These are phyloP conservation scores for Crithidia acanthocephali DNA, from an alignment of 208 protist genomes.

Conservation along the genomic window DNA sequence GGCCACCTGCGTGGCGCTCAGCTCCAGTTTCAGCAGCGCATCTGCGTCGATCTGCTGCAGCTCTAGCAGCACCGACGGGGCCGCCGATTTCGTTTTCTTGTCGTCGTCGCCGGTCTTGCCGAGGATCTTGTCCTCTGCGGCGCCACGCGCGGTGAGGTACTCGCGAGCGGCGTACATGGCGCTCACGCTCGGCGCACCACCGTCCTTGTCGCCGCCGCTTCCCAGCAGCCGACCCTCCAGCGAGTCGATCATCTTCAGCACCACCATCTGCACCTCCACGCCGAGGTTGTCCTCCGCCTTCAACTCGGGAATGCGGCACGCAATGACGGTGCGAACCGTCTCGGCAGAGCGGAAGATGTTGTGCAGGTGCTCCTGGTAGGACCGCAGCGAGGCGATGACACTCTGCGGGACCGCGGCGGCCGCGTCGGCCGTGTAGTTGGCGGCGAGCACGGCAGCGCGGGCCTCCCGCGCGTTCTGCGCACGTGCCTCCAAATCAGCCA, in stretches of 20 bases:
- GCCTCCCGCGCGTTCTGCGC: slow-evolving; percentile 24
- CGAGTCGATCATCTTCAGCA: slow-evolving; percentile 67
- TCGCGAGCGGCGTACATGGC: slow-evolving; percentile 56
- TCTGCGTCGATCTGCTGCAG: slow-evolving; percentile 77
- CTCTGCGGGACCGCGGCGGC: slow-evolving; percentile 31
- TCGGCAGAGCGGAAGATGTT: slow-evolving; percentile 54
- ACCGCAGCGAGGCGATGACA: slow-evolving; percentile 45
- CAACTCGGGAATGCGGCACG: slow-evolving; percentile 73
- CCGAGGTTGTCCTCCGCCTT: slow-evolving; percentile 92
- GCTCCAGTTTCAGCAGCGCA: slow-evolving; percentile 58
- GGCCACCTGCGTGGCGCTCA: slow-evolving; percentile 54
- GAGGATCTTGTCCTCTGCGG: slow-evolving; percentile 79
- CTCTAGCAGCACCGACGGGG: slow-evolving; percentile 62
- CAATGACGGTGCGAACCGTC: slow-evolving; percentile 69
- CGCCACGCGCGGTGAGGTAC: slow-evolving; percentile 59
- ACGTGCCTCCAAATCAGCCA: slow-evolving; percentile 40
- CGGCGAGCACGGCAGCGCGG: slow-evolving; percentile 22
- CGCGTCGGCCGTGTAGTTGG: slow-evolving; percentile 24
- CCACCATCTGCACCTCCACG: slow-evolving; percentile 76
- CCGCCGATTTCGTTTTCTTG: slow-evolving; percentile 39
- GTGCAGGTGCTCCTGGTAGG: slow-evolving; percentile 51
- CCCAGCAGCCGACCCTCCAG: slow-evolving; percentile 49
- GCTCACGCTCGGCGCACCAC: slow-evolving; percentile 18
- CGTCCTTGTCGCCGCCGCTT: slow-evolving; percentile 49
- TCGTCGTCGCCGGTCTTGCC: slow-evolving; percentile 40